Base-by-base conservation (phyloP, 163 green algal genomes). In the Prototheca stagnorum region DNA sequence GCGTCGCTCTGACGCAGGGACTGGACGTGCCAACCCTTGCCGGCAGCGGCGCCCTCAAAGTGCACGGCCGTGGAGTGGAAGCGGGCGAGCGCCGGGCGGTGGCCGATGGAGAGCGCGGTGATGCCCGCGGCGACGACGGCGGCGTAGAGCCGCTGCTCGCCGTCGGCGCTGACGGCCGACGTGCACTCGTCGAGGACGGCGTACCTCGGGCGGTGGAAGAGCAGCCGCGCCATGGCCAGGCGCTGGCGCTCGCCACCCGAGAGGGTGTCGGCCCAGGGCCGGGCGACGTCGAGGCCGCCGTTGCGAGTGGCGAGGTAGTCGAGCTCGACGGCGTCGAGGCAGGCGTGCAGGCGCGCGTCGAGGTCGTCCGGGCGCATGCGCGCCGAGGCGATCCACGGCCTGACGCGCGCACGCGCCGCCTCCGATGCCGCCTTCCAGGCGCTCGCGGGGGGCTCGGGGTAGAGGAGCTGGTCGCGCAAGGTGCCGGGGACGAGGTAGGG, bases 111-210 rank as follows among this genome's bases (percentile, higher is more conserved):
- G 34, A 97, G 71, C 65, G 90, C 69, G 1, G 87, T 95, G 57
- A 96, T 88, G 53, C 79, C 78, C 0, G 76, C 65, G 4, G 54
- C 49, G 21, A 77, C 44, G 42, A 63, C 77, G 29, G 65, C 78
- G 42, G 65, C 35, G 58, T 92, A 93, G 50, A 93, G 72, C 52
- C 66, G 62, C 27, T 29, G 27, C 53, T 73, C 64, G 17, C 64
- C 64, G 51, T 66, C 56, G 9, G 56, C 50, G 21, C 49, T 62
- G 20, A 95, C 86, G 27, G 86, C 86, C 24, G 56, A 80, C 21
- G 86, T 95, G 70, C 80, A 92, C 71, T 95, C 86, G 50, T 95
- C 86, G 57, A 95, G 70, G 20, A 95, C 67, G 25, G 86, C 86
- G 47, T 84, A 95, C 35, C 51, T 44, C 2, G 75, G 78, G 21